Evolutionary conservation across 179 eudicot species (phyloP).

Genomic region (Amaranthus tricolor): DNA sequence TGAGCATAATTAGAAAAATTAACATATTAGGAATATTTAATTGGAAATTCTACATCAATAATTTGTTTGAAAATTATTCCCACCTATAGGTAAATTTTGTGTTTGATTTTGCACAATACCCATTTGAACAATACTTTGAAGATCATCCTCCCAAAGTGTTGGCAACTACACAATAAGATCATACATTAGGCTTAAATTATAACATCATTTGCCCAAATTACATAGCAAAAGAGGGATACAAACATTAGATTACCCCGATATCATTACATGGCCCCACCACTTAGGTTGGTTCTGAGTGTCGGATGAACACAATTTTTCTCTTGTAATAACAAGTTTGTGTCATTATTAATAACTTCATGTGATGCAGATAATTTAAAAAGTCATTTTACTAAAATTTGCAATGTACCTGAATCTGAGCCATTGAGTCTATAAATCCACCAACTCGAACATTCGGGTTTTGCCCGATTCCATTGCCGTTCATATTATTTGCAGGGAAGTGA

Average conservation of each 20-base stretch:
- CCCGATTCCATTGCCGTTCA: conserved; percentile 22
- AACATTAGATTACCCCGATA: no score
- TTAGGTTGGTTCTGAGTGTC: no score
- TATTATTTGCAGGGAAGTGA: conserved; percentile 41
- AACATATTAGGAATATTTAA: neutral
- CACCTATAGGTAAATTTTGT: conserved; percentile 31
- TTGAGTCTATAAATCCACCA: conserved; percentile 23
- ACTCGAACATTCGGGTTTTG: conserved; percentile 16
- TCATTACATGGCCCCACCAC: no score
- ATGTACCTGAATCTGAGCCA: conserved; percentile 24
- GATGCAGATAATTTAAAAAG: no score
- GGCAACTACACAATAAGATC: conserved; percentile 31
- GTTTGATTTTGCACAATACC: conserved; percentile 37
- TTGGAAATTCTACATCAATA: neutral
- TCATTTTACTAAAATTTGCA: no score
- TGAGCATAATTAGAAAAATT: neutral
- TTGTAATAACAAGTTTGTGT: no score
- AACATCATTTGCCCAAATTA: neutral
- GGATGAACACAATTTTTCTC: no score
- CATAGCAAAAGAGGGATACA: no score
- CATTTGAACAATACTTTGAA: conserved; percentile 56
- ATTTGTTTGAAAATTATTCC: conserved; percentile 18
- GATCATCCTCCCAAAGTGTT: conserved; percentile 63
- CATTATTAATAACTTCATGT: no score
- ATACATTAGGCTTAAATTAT: neutral